These are phyloP conservation scores for Cercospora zeina DNA, from an alignment of 2,329 filamentous ascomycete genomes.

Conservation along the genomic window DNA sequence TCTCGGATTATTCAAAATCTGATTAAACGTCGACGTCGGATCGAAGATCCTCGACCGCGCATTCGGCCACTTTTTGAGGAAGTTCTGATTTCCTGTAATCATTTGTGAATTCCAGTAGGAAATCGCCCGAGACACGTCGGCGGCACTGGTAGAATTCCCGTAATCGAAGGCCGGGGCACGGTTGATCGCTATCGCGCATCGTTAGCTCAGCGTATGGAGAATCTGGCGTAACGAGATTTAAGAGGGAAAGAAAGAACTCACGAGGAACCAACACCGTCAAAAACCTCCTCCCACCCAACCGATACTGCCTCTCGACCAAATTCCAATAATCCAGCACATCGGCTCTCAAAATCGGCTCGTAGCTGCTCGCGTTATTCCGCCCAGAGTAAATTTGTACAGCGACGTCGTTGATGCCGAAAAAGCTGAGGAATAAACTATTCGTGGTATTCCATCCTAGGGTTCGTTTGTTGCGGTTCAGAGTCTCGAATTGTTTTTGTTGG, in stretches of 20 bases:
- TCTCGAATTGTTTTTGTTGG: slow-evolving; percentile 8
- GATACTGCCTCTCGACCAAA: neutral
- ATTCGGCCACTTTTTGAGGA: neutral
- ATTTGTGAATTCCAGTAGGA: slow-evolving; percentile 3
- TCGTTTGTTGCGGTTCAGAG: neutral
- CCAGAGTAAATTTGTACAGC: slow-evolving; percentile 9
- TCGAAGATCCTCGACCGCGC: slow-evolving; percentile 2
- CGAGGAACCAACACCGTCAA: slow-evolving; percentile 5
- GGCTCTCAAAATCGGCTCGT: neutral
- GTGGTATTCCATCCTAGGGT: slow-evolving; percentile 13
- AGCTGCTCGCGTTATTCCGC: neutral
- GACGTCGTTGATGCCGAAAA: slow-evolving; percentile 22
- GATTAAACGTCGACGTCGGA: slow-evolving; percentile 2
- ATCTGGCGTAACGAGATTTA: neutral
- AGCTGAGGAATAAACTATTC: slow-evolving; percentile 22
- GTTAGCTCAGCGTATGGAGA: neutral
- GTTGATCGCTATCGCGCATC: neutral
- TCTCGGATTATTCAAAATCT: slow-evolving; percentile 12
- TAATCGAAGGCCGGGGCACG: slow-evolving; percentile 8
- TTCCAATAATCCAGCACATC: slow-evolving; percentile 1
- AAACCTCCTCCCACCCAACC: slow-evolving; percentile 7
- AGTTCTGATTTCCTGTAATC: neutral
- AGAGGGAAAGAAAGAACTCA: neutral
- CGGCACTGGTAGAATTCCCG: neutral
- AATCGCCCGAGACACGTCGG: neutral